Percentiles rank a stretch among this genome's conserved stretches.
These are phyloP conservation scores for Daldinia childiae DNA, from an alignment of 495 filamentous ascomycete genomes.

Conservation along the genomic window DNA sequence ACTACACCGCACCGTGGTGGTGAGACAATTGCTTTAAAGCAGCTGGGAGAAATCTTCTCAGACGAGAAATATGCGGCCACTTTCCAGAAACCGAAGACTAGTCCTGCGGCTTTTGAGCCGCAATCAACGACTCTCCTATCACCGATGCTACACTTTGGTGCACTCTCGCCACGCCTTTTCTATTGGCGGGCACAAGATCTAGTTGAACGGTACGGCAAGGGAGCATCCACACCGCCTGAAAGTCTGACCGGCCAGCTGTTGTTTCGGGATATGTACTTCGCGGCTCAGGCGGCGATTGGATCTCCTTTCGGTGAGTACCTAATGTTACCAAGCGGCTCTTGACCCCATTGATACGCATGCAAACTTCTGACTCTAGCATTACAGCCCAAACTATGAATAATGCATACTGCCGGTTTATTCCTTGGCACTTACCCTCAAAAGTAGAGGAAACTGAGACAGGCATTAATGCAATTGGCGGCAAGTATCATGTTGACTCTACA, in stretches of 20 bases:
- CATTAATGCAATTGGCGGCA: constrained; percentile 53
- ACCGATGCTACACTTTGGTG: constrained; percentile 76
- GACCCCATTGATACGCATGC: not conserved
- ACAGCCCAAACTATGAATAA: constrained; percentile 65
- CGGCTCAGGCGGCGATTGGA: constrained; percentile 71
- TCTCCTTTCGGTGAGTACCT: constrained; percentile 54
- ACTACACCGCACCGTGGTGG: constrained; percentile 70
- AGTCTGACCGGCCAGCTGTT: constrained; percentile 73
- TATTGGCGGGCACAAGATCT: constrained; percentile 72
- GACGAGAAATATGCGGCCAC: constrained; percentile 70
- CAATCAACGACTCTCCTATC: constrained; percentile 74
- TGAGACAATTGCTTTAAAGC: constrained; percentile 65
- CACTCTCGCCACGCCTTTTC: constrained; percentile 68
- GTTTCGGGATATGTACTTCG: constrained; percentile 83
- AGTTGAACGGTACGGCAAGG: constrained; percentile 59
- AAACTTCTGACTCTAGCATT: not conserved
- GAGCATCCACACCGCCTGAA: constrained; percentile 63
- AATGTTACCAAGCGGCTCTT: not conserved
- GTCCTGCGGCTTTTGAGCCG: constrained; percentile 72
- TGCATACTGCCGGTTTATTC: constrained; percentile 68
- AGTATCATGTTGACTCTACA: constrained; percentile 64
- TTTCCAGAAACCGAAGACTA: constrained; percentile 76
- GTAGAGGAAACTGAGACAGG: constrained; percentile 49
- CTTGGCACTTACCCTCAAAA: constrained; percentile 73
- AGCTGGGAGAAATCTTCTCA: constrained; percentile 60